Conservation (phyloP, 768 basidiomycete genomes). For the Ramaria sp. region DNA sequence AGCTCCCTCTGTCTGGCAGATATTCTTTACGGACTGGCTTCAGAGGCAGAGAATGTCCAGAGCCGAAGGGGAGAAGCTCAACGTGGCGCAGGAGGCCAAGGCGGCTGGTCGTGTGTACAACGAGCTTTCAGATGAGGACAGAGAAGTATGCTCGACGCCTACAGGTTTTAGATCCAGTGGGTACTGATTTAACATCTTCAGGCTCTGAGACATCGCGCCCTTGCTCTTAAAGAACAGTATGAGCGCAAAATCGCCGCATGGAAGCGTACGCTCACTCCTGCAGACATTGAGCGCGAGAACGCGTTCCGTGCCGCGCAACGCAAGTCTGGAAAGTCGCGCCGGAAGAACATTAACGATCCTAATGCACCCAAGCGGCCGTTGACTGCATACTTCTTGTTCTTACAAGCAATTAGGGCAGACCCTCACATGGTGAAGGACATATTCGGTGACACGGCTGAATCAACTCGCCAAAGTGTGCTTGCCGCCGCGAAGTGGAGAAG, state of each 20-base stretch:
- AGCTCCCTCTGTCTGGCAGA: slow-evolving; percentile 91
- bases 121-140: slow-evolving; percentile 63
- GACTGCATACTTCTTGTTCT: slow-evolving; percentile 90
- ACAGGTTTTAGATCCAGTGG: slow-evolving; percentile 16
- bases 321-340: slow-evolving; percentile 84
- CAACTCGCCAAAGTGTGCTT: slow-evolving; percentile 88
- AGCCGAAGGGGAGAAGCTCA: slow-evolving; percentile 60
- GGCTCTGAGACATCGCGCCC: slow-evolving; percentile 55
- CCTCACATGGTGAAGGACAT: slow-evolving; percentile 63
- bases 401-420: slow-evolving; percentile 81
- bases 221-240: slow-evolving; percentile 73
- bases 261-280: slow-evolving; percentile 75
- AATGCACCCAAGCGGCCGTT: slow-evolving; percentile 96
- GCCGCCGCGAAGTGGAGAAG: slow-evolving; percentile 90
- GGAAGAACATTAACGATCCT: slow-evolving; percentile 93
- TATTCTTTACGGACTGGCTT: slow-evolving; percentile 95
- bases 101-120: slow-evolving; percentile 90
- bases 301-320: slow-evolving; percentile 83
- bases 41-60: slow-evolving; percentile 40
- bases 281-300: slow-evolving; percentile 91
- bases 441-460: slow-evolving; percentile 86
- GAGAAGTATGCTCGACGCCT: slow-evolving; percentile 47
- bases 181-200: slow-evolving; percentile 13
- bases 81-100: slow-evolving; percentile 91
- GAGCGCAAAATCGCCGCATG: slow-evolving; percentile 76